Evolutionary conservation across 352 stramenopile species (phyloP).

Genomic region (Globisporangium paddicum): DNA sequence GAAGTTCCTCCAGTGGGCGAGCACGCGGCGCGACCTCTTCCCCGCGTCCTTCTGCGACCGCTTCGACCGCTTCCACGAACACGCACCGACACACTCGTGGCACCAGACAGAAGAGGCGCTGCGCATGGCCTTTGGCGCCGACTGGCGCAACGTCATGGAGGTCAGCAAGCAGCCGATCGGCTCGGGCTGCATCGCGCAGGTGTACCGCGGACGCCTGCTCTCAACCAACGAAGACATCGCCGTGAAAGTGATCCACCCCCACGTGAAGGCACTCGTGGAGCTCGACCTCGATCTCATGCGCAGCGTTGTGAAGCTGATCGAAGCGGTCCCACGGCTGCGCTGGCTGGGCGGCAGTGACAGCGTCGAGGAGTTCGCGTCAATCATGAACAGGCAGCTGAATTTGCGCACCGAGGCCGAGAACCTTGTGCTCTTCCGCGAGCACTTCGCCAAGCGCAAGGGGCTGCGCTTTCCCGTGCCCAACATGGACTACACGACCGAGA

Average conservation of each 20-base stretch:
- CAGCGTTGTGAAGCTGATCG: slow-evolving; percentile 54
- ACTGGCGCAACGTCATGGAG: slow-evolving; percentile 68
- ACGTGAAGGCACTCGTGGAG: slow-evolving; percentile 83
- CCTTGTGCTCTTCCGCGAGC: slow-evolving; percentile 67
- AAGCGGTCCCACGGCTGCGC: slow-evolving; percentile 52
- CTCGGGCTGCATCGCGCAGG: slow-evolving; percentile 94
- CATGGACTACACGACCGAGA: slow-evolving; percentile 67
- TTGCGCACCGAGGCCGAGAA: slow-evolving; percentile 89
- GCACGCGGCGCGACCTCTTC: slow-evolving; percentile 93
- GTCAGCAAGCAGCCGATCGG: slow-evolving; percentile 68
- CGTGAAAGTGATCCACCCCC: slow-evolving; percentile 92
- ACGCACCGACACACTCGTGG: slow-evolving; percentile 84
- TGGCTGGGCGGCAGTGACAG: slow-evolving; percentile 77
- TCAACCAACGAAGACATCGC: slow-evolving; percentile 69
- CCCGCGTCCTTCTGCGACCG: slow-evolving; percentile 86
- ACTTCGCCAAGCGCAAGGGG: slow-evolving; percentile 56
- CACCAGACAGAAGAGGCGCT: slow-evolving; percentile 82
- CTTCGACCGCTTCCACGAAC: slow-evolving; percentile 89
- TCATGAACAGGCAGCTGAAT: slow-evolving; percentile 91
- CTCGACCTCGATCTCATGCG: slow-evolving; percentile 85
- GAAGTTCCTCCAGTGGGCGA: slow-evolving; percentile 96
- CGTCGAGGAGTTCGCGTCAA: slow-evolving; percentile 76
- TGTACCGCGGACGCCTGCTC: slow-evolving; percentile 86
- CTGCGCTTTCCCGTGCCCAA: slow-evolving; percentile 75
- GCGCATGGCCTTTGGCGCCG: slow-evolving; percentile 73